A percentile compares a stretch with the other conserved stretches of the same genome.
These are phyloP conservation scores for Moesziomyces parantarcticus DNA, from an alignment of 1,284 basidiomycete species.

Conservation along the genomic window DNA sequence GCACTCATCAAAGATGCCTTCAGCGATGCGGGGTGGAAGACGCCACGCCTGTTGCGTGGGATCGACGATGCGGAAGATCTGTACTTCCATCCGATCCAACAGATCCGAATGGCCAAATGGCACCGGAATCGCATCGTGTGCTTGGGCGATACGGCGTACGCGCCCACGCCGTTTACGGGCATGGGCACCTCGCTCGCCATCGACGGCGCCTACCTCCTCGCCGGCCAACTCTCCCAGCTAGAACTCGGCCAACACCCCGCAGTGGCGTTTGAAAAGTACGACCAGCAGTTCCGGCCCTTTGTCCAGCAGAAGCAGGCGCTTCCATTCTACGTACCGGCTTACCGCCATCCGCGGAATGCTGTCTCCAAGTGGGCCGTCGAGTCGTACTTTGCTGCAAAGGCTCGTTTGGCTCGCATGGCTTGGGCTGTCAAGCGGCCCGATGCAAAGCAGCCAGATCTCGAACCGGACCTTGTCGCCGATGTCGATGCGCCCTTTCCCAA, in stretches of 20 bases:
- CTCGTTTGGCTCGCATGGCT: constrained; percentile 4
- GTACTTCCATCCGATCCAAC: constrained; percentile 44
- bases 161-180: constrained; percentile 49
- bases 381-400: constrained; percentile 4
- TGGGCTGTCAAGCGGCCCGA: constrained; percentile 11
- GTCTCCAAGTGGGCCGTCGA: constrained; percentile 13
- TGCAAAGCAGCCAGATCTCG: neutral
- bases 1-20: constrained; percentile 22
- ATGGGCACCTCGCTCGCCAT: constrained; percentile 53
- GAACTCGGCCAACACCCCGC: constrained; percentile 10
- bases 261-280: constrained; percentile 31
- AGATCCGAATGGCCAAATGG: constrained; percentile 48
- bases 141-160: constrained; percentile 51
- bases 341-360: constrained; percentile 18
- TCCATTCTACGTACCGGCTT: constrained; percentile 29
- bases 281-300: constrained; percentile 33
- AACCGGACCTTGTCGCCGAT: constrained; percentile 7
- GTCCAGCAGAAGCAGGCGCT: constrained; percentile 40
- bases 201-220: constrained; percentile 45
- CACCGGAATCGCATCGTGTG: constrained; percentile 40
- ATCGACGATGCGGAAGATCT: constrained; percentile 34
- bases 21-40: constrained; percentile 30
- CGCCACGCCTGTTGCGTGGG: constrained; percentile 19
- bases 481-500: constrained; percentile 17
- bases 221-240: constrained; percentile 39